Conservation (phyloP, 495 filamentous ascomycete species). For the Hypoxylon rickii region DNA sequence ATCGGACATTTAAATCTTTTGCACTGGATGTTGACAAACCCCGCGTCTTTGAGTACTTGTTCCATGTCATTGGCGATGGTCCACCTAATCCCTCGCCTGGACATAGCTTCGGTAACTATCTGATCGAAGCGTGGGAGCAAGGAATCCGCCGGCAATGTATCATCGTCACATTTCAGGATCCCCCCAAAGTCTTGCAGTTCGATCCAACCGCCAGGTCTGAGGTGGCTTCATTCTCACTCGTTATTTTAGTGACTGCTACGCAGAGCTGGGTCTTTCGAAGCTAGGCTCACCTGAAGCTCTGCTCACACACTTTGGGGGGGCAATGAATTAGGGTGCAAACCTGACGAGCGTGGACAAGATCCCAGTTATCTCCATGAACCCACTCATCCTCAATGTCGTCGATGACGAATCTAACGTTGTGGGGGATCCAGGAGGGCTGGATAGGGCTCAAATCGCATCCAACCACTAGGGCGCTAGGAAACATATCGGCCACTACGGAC, state of each 20-base stretch:
- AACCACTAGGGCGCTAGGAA: conserved; percentile 46
- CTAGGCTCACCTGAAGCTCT: conserved; percentile 36
- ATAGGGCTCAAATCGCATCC: conserved; percentile 51
- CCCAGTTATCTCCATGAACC: conserved; percentile 37
- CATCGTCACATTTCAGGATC: conserved; percentile 45
- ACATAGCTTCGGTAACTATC: conserved; percentile 37
- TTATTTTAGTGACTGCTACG: too few relatives aligned
- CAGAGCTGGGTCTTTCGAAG: too few relatives aligned
- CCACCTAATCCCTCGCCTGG: conserved; percentile 45
- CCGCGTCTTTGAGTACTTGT: conserved; percentile 54
- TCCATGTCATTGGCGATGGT: conserved; percentile 49
- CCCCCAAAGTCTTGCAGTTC: conserved; percentile 51
- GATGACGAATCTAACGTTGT: conserved; percentile 52
- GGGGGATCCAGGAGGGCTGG: conserved; percentile 48
- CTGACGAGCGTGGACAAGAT: conserved; percentile 47
- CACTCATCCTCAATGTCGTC: conserved; percentile 55
- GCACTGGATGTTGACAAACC: conserved; percentile 63
- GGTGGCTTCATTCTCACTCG: conserved; percentile 12
- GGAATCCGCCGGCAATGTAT: conserved; percentile 40
- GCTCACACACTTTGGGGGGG: conserved; percentile 42
- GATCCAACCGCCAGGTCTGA: conserved; percentile 47
- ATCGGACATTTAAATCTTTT: conserved; percentile 56
- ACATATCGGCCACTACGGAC: conserved; percentile 52
- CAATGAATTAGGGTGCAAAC: conserved; percentile 53
- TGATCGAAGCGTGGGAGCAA: conserved; percentile 38